These are phyloP conservation scores for Backusella psychrophila DNA, from an alignment of 192 early-diverging fungal genomes.

Conservation along the genomic window DNA sequence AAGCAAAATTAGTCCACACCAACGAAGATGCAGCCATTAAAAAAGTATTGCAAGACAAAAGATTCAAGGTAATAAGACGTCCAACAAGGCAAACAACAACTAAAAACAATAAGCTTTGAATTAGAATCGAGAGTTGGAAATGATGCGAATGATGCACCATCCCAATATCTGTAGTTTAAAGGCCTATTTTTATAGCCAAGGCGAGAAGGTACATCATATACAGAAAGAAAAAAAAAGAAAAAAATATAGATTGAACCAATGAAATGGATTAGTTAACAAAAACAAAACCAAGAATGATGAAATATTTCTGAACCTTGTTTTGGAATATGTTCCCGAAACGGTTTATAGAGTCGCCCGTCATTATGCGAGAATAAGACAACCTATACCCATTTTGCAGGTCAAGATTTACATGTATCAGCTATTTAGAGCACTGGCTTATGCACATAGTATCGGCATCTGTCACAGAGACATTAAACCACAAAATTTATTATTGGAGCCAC, in stretches of 20 bases:
- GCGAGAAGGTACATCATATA: constrained; percentile 65
- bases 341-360: constrained; percentile 92
- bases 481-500: constrained; percentile 91
- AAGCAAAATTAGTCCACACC: constrained; percentile 81
- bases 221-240: background rate
- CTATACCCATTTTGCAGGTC: constrained; percentile 91
- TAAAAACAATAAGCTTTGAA: background rate
- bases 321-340: constrained; percentile 97
- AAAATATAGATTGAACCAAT: background rate
- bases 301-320: constrained; percentile 91
- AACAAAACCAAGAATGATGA: constrained; percentile 69
- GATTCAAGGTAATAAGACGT: constrained; percentile 79
- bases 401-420: constrained; percentile 99
- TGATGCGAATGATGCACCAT: constrained; percentile 90
- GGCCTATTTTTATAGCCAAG: constrained; percentile 94
- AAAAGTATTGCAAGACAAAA: constrained; percentile 97
- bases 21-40: constrained; percentile 93
- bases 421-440: constrained; percentile 95
- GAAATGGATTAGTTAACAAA: background rate
- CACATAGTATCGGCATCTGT: constrained; percentile 96
- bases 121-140: constrained; percentile 91
- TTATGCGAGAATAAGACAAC: constrained; percentile 88
- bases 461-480: constrained; percentile 99
- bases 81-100: background rate
- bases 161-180: constrained; percentile 90